Evolutionary conservation across 768 basidiomycete genomes (phyloP).

Genomic region (Boletus patriciae): DNA sequence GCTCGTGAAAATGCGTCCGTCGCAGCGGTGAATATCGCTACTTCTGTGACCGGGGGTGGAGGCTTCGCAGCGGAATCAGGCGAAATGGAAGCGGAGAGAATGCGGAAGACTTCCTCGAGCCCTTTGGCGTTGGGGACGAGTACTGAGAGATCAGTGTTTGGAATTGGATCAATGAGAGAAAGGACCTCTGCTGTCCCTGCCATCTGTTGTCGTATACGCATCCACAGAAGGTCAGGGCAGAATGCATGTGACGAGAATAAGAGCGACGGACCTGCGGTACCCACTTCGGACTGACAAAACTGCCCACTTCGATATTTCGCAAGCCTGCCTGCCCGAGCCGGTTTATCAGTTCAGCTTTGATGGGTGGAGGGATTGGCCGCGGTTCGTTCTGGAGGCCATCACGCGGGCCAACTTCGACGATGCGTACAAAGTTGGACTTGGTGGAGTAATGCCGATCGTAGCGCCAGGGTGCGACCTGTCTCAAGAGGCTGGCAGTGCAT

Average conservation of each 20-base stretch:
- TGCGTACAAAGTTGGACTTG: slow-evolving; percentile 35
- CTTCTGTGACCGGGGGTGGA: slow-evolving; percentile 69
- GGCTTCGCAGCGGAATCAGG: slow-evolving; percentile 30
- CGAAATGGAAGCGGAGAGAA: slow-evolving; percentile 42
- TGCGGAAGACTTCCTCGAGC: slow-evolving; percentile 60
- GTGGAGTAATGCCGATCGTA: slow-evolving; percentile 3
- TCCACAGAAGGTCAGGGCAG: not conserved
- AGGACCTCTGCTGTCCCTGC: slow-evolving; percentile 81
- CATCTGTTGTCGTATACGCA: slow-evolving; percentile 55
- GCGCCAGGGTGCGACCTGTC: not conserved
- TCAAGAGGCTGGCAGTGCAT: not conserved
- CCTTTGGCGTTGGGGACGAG: slow-evolving; percentile 81
- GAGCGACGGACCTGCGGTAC: slow-evolving; percentile 68
- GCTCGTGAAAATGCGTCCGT: slow-evolving; percentile 84
- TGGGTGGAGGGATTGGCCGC: slow-evolving; percentile 61
- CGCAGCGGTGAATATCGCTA: slow-evolving; percentile 87
- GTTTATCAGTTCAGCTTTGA: slow-evolving; percentile 81
- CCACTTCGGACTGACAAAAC: slow-evolving; percentile 93
- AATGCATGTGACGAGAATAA: not conserved
- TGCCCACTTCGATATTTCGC: slow-evolving; percentile 76
- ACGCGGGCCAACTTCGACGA: slow-evolving; percentile 89
- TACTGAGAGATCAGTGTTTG: slow-evolving; percentile 69
- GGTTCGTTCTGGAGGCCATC: slow-evolving; percentile 94
- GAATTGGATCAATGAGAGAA: slow-evolving; percentile 49
- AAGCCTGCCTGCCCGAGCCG: slow-evolving; percentile 68